phyloP scores from a whole-genome alignment of 2,329 filamentous ascomycete species.

The Periconia macrospinosa region DNA sequence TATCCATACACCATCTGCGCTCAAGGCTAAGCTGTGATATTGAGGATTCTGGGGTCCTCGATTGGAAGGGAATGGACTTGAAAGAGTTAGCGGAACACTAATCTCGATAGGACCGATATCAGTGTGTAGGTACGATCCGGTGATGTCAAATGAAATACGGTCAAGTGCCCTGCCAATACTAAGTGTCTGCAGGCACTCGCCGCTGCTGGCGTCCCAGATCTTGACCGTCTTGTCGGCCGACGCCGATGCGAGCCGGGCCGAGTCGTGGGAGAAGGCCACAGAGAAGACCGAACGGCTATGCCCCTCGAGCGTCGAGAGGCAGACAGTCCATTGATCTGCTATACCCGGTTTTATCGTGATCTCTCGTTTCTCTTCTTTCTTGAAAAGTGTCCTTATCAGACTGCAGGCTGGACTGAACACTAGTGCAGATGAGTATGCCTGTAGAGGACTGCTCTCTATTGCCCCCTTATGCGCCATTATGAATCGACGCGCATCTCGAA shows the following conservation, averaged over 20 bases:
- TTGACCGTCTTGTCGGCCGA: background rate
- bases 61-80: background rate
- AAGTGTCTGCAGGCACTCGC: background rate
- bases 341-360: constrained; percentile 12
- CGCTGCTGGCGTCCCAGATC: background rate
- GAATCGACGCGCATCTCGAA: constrained; percentile 15
- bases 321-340: constrained; percentile 7
- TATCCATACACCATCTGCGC: constrained; percentile 8
- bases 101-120: constrained; percentile 14
- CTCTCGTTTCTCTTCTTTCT: constrained; percentile 13
- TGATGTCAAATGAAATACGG: constrained; percentile 14
- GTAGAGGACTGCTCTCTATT: constrained; percentile 12
- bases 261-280: too few species aligned
- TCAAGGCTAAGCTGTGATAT: constrained; percentile 10
- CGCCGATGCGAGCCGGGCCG: background rate
- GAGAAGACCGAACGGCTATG: too few species aligned
- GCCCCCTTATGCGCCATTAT: constrained; percentile 11
- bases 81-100: background rate
- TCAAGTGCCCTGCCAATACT: constrained; percentile 4
- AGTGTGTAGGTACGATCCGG: constrained; percentile 14
- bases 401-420: constrained; percentile 16
- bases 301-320: background rate
- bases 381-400: constrained; percentile 13
- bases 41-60: constrained; percentile 7
- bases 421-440: constrained; percentile 23